phyloP scores from a whole-genome alignment of 1,284 basidiomycete genomes.

The Fomitiporia mediterranea region DNA sequence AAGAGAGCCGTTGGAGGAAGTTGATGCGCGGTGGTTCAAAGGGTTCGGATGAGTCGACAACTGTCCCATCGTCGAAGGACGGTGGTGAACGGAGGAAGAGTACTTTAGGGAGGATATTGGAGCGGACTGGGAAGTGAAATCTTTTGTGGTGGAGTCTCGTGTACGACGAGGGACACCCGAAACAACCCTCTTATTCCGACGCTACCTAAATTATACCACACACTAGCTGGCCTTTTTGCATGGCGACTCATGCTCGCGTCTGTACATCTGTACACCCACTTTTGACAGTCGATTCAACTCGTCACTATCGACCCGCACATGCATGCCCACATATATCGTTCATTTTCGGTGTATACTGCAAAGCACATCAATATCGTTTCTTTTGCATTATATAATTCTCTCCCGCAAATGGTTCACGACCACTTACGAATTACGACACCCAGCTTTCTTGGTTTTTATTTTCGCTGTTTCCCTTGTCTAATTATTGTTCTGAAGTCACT shows the following conservation, averaged over 20 bases:
- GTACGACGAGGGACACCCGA: background rate
- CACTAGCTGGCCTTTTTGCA: too few species aligned
- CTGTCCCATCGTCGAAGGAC: background rate
- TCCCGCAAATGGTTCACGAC: too few species aligned
- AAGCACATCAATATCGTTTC: background rate
- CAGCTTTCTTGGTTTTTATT: too few species aligned
- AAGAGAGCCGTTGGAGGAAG: constrained; percentile 13
- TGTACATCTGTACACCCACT: too few species aligned
- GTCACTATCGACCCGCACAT: too few species aligned
- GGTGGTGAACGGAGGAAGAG: background rate
- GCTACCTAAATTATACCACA: background rate
- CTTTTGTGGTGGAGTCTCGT: background rate
- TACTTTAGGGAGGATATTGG: constrained; percentile 6
- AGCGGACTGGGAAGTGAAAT: background rate
- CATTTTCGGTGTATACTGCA: background rate
- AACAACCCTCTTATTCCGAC: background rate
- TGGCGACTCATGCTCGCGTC: too few species aligned
- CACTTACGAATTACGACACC: too few species aligned
- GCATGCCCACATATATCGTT: too few species aligned
- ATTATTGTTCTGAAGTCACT: too few species aligned
- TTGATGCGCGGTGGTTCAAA: background rate
- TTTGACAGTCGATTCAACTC: too few species aligned
- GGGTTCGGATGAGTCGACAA: background rate
- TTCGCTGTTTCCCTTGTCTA: too few species aligned
- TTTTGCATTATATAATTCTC: too few species aligned